Evolutionary conservation across 345 rosid genomes (phyloP), one percentile per base, ranked within the genome.

Genomic region (Citrus medica): DNA sequence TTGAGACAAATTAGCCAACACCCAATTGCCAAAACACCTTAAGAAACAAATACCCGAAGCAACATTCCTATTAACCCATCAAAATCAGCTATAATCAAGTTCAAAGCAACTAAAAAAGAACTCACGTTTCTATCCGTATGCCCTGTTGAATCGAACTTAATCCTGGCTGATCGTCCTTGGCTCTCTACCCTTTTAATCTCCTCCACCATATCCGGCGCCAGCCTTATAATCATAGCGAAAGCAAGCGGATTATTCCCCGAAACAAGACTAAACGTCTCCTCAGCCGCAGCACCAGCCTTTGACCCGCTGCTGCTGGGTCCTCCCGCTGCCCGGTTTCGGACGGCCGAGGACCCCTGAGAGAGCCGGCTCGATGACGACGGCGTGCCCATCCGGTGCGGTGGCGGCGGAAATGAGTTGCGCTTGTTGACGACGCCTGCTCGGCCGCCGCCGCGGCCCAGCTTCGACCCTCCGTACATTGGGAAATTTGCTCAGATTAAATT

Each of bases 201-300:
- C 38, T 95, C 97, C 71, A 95, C 91, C 87, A 95, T 84, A 75
- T 90, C 99, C 55, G 99, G 99, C 28, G 88, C 85, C 78, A 95
- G 69, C 79, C 90, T 82, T 61, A 95, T 92, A 28, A 91, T 92
- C 98, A 92, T 89, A 14, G 90, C 90, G 62, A 93, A 95, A 64
- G 90, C 92, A 59, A 79, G 84, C 3, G 94, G 87, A 46, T 77
- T 86, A 62, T 88, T 90, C 9, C 93, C 94, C 0, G 91, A 85
- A 42, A 93, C 85, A 63, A 95, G 90, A 35, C 87, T 90, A 71
- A 90, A 95, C 6, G 83, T 85, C 87, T 95, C 99, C 83, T 93
- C 97, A 70, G 64, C 88, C 17, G 82, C 71, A 70, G 64, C 71
- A 69, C 56, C 88, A 10, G 81, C 67, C 48, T 71, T 80, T 32